Evolutionary conservation across 2,329 filamentous ascomycete genomes (phyloP).

Genomic region (Fragosphaeria purpurea): DNA sequence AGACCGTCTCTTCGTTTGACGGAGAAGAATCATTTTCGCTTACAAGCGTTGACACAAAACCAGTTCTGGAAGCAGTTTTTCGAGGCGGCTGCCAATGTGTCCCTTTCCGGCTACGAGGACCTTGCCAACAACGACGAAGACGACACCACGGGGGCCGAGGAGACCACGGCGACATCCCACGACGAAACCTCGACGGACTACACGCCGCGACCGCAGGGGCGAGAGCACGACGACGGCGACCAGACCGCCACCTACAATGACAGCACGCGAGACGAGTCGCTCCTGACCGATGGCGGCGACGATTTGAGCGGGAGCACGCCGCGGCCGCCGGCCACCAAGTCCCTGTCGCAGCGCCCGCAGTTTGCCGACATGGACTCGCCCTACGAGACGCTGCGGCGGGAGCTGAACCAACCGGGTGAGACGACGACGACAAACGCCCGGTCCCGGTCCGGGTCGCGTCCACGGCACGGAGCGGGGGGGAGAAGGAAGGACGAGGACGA

Average conservation of each 20-base stretch:
- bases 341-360: constrained; percentile 34
- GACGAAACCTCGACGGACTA: constrained; percentile 41
- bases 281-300: constrained; percentile 52
- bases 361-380: constrained; percentile 64
- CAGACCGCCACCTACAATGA: constrained; percentile 22
- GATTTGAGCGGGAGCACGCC: constrained; percentile 60
- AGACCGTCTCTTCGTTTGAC: too few relatives aligned
- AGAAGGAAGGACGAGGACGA: neutral
- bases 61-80: constrained; percentile 99
- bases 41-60: too few relatives aligned
- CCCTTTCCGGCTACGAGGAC: constrained; percentile 89
- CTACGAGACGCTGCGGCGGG: constrained; percentile 62
- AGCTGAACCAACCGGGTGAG: constrained; percentile 36
- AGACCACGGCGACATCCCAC: constrained; percentile 44
- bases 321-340: constrained; percentile 42
- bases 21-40: too few relatives aligned
- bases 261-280: constrained; percentile 48
- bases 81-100: constrained; percentile 95
- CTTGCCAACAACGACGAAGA: constrained; percentile 51
- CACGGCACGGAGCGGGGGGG: neutral
- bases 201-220: constrained; percentile 17
- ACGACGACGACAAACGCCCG: constrained; percentile 20
- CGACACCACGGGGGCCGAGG: constrained; percentile 41
- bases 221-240: constrained; percentile 27
- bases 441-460: constrained; percentile 9